Conservation (phyloP, 192 early-diverging fungal genomes). For the Backusella morwellensis region DNA sequence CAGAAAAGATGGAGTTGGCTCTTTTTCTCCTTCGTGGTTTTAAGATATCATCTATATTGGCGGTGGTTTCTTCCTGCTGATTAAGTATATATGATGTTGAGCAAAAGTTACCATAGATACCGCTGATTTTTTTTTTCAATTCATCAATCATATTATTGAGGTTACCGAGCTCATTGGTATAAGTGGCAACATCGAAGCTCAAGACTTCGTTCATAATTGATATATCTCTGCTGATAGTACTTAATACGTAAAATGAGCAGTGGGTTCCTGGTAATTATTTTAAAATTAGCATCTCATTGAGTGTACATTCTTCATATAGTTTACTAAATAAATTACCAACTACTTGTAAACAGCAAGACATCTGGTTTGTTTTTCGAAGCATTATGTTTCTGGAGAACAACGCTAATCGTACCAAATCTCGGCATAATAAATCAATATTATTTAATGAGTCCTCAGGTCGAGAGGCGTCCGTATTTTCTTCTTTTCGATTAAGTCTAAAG, state of each 20-base stretch:
- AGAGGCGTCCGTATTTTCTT: not conserved
- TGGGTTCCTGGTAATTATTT: not conserved
- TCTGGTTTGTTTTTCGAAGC: not conserved
- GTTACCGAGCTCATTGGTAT: not conserved
- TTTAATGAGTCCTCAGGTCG: not conserved
- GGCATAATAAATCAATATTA: not conserved
- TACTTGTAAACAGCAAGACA: not conserved
- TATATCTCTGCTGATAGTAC: not conserved
- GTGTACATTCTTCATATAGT: not conserved
- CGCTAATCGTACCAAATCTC: not conserved
- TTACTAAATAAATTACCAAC: not conserved
- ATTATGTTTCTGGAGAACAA: not conserved
- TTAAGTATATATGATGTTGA: not conserved
- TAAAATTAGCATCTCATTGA: not conserved
- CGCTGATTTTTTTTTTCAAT: not conserved
- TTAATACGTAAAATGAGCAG: not conserved
- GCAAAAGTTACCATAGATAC: not conserved
- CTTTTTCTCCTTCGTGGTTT: not conserved
- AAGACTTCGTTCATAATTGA: not conserved
- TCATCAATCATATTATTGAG: not conserved
- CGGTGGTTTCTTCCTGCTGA: not conserved
- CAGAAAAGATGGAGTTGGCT: too few species aligned
- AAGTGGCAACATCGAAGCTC: not conserved
- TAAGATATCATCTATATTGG: not conserved
- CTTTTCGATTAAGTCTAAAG: not conserved